Evolutionary conservation across 768 basidiomycete species (phyloP).

Genomic region (Lactarius hatsudake): DNA sequence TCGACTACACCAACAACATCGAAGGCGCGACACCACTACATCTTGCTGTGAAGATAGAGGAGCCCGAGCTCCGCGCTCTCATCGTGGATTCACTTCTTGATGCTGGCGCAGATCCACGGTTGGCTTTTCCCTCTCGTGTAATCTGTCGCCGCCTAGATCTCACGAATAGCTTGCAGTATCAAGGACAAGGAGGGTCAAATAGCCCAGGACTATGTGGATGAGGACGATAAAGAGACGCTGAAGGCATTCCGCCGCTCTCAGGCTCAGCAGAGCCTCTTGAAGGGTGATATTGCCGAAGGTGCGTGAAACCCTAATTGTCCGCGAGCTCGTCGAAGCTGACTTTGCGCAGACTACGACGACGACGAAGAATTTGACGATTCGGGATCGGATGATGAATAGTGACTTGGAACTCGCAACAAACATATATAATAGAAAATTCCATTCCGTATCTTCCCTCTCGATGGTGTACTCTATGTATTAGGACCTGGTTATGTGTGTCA

Average conservation of each 20-base stretch:
- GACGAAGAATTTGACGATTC: constrained; percentile 29
- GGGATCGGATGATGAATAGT: constrained; percentile 33
- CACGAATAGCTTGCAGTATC: constrained; percentile 45
- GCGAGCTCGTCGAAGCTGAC: background rate
- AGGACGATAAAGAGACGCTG: constrained; percentile 50
- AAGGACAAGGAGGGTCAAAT: constrained; percentile 67
- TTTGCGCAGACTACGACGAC: constrained; percentile 32
- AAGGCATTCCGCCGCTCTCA: constrained; percentile 53
- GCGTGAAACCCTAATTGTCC: constrained; percentile 14
- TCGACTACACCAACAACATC: constrained; percentile 70
- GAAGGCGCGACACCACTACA: constrained; percentile 78
- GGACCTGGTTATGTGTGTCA: constrained; percentile 12
- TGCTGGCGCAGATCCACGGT: constrained; percentile 75
- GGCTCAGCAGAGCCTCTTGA: constrained; percentile 48
- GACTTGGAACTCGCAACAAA: constrained; percentile 5
- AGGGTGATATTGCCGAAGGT: constrained; percentile 68
- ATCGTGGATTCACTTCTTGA: constrained; percentile 69
- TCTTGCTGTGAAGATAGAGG: constrained; percentile 58
- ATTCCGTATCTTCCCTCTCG: background rate
- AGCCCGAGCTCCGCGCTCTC: constrained; percentile 50
- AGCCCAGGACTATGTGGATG: constrained; percentile 52
- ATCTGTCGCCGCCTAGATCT: background rate
- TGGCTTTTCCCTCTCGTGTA: constrained; percentile 28
- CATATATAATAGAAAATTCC: constrained; percentile 23
- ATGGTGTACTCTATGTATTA: constrained; percentile 18